Percentiles rank a stretch among this genome's conserved stretches.
These are phyloP conservation scores for Trametes gibbosa DNA, from an alignment of 768 basidiomycete species.

Conservation along the genomic window DNA sequence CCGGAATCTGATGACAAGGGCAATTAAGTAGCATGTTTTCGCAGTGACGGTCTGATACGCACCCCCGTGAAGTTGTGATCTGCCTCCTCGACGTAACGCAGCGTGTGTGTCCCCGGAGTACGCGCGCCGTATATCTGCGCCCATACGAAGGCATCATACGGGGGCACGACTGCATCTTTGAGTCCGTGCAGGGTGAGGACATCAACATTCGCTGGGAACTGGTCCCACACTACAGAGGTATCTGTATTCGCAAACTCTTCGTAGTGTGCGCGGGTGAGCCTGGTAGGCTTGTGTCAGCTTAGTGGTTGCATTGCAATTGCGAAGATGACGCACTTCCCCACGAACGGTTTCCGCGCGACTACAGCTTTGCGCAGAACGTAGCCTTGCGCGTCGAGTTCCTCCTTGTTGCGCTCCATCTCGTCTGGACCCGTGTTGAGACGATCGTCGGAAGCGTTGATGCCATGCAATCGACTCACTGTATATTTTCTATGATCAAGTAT, in stretches of 20 bases:
- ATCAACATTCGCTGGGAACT: constrained; percentile 60
- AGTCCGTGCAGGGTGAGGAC: constrained; percentile 82
- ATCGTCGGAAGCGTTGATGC: not conserved
- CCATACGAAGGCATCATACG: constrained; percentile 75
- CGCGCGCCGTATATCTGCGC: constrained; percentile 56
- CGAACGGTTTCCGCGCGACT: constrained; percentile 60
- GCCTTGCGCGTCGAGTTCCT: constrained; percentile 51
- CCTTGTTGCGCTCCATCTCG: constrained; percentile 7
- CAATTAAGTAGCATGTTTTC: no score
- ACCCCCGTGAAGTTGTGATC: not conserved
- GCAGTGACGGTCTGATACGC: not conserved
- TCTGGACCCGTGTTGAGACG: not conserved
- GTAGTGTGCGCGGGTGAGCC: constrained; percentile 43
- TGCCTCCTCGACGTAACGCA: constrained; percentile 59
- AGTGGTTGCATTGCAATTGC: not conserved
- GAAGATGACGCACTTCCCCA: constrained; percentile 22
- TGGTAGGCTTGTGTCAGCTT: not conserved
- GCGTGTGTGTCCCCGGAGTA: constrained; percentile 63
- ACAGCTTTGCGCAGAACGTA: constrained; percentile 60
- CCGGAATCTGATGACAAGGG: constrained; percentile 42
- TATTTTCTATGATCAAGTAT: constrained; percentile 9
- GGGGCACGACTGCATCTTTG: constrained; percentile 61
- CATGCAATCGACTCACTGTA: constrained; percentile 17
- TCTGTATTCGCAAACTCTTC: constrained; percentile 64
- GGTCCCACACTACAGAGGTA: constrained; percentile 62